Conservation (phyloP, 2,329 filamentous ascomycete species). For the Cladophialophora bantiana region DNA sequence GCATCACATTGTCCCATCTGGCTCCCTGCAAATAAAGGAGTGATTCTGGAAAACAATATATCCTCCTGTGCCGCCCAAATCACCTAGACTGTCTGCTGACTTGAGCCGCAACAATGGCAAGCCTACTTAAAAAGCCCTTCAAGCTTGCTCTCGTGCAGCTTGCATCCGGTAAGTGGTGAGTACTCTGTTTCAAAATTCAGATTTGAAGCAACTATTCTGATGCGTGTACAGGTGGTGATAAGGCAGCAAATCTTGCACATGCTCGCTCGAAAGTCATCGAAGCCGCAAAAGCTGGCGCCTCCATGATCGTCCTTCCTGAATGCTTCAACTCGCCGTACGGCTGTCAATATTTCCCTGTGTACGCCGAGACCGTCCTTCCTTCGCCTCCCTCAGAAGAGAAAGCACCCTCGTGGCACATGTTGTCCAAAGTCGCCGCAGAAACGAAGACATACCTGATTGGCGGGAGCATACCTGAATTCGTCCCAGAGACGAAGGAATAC, state of each 20-base stretch:
- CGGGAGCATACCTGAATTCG: slow-evolving; percentile 88
- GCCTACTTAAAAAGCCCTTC: slow-evolving; percentile 74
- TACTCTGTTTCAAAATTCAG: slow-evolving; percentile 7
- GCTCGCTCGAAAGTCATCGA: slow-evolving; percentile 83
- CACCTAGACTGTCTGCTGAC: background rate
- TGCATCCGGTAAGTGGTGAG: slow-evolving; percentile 64
- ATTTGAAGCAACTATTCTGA: slow-evolving; percentile 29
- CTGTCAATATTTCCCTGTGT: slow-evolving; percentile 85
- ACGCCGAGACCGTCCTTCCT: slow-evolving; percentile 86
- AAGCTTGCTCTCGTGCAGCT: slow-evolving; percentile 85
- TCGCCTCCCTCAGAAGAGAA: slow-evolving; percentile 73
- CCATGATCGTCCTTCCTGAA: slow-evolving; percentile 90
- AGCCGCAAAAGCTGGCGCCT: slow-evolving; percentile 76
- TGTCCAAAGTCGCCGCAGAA: slow-evolving; percentile 79
- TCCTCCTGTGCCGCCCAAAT: background rate
- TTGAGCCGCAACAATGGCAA: slow-evolving; percentile 51
- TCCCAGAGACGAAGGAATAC: slow-evolving; percentile 70
- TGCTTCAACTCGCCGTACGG: slow-evolving; percentile 99
- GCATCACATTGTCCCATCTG: background rate
- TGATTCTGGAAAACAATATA: background rate
- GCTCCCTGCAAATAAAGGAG: background rate
- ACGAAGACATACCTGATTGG: slow-evolving; percentile 83
- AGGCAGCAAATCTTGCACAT: slow-evolving; percentile 79
- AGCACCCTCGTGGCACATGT: slow-evolving; percentile 84
- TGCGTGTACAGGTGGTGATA: slow-evolving; percentile 69